A percentile compares a stretch with the other conserved stretches of the same genome.
Evolutionary conservation across 2,329 filamentous ascomycete genomes (phyloP).

Genomic region (Graphium sp.): DNA sequence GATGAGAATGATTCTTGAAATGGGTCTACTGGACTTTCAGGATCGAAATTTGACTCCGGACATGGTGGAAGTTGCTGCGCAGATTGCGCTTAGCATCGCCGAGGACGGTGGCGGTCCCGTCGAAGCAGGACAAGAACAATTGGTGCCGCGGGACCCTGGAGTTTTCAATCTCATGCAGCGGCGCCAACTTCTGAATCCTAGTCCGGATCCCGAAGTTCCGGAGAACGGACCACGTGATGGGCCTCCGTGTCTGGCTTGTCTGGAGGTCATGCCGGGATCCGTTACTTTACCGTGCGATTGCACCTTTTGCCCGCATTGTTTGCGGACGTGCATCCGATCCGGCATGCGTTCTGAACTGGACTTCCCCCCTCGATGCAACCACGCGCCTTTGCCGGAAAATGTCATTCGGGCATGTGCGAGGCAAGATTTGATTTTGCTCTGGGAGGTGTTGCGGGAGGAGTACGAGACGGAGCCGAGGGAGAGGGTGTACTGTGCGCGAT

Average conservation of each 20-base stretch:
- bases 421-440: slow-evolving; percentile 4
- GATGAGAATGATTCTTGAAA: slow-evolving; percentile 4
- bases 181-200: too few relatives aligned
- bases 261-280: slow-evolving; percentile 2
- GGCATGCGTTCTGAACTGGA: slow-evolving; percentile 4
- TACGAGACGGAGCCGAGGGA: slow-evolving; percentile 4
- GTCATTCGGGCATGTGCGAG: slow-evolving; percentile 3
- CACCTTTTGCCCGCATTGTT: slow-evolving; percentile 6
- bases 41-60: background rate
- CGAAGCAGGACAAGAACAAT: too few relatives aligned
- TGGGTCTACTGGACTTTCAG: slow-evolving; percentile 4
- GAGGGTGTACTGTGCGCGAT: slow-evolving; percentile 7
- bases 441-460: slow-evolving; percentile 4
- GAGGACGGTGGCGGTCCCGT: too few relatives aligned
- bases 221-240: too few relatives aligned
- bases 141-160: too few relatives aligned
- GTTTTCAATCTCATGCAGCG: too few relatives aligned
- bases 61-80: slow-evolving; percentile 4
- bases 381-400: slow-evolving; percentile 5
- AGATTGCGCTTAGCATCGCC: too few relatives aligned
- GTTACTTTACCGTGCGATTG: slow-evolving; percentile 6
- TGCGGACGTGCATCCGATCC: slow-evolving; percentile 5
- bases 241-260: slow-evolving; percentile 5
- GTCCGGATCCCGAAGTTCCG: too few relatives aligned
- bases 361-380: slow-evolving; percentile 8